Base-by-base conservation (phyloP, 495 filamentous ascomycete genomes). In the Staphylotrichum tortipilum region DNA sequence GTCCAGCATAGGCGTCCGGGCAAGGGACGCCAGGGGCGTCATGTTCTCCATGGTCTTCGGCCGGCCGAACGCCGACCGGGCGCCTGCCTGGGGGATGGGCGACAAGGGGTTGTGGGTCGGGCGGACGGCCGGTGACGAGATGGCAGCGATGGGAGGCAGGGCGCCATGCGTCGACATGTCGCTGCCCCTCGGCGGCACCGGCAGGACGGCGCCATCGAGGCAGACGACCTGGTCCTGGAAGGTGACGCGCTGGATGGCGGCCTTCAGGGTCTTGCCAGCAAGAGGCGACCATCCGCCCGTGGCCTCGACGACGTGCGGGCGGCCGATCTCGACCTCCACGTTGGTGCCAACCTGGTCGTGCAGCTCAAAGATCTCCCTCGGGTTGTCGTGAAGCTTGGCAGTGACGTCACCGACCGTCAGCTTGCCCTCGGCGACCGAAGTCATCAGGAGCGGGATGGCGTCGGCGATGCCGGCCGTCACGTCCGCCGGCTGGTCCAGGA, bases 321-420 rank as follows among this genome's bases (percentile, higher is more conserved):
- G 77, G 48, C 76, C 78, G 60, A 89, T 71, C 67, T 90, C 87
- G 42, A 89, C 73, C 68, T 92, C 87, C 24, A 90, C 71, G 10
- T 77, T 80, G 46, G 83, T 81, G 49, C 82, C 83, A 15, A 79
- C 69, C 62, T 92, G 87, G 54, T 92, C 87, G 54, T 92, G 87
- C 39, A 92, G 76, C 70, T 91, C 85, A 50, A 91, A 92, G 53
- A 92, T 92, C 57, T 77, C 78, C 73, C 84, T 88, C 17, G 87
- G 87, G 56, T 89, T 89, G 54, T 88, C 82, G 58, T 91, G 84
- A 2, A 92, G 75, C 15, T 82, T 78, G 23, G 72, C 61, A 47
- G 74, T 81, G 61, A 92, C 72, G 57, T 90, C 85, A 24, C 89
- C 83, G 26, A 88, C 66, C 1, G 83, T 86, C 55, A 92, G 65